phyloP scores from a whole-genome alignment of 176 grass and related monocot genomes.

The Oryza meridionalis region DNA sequence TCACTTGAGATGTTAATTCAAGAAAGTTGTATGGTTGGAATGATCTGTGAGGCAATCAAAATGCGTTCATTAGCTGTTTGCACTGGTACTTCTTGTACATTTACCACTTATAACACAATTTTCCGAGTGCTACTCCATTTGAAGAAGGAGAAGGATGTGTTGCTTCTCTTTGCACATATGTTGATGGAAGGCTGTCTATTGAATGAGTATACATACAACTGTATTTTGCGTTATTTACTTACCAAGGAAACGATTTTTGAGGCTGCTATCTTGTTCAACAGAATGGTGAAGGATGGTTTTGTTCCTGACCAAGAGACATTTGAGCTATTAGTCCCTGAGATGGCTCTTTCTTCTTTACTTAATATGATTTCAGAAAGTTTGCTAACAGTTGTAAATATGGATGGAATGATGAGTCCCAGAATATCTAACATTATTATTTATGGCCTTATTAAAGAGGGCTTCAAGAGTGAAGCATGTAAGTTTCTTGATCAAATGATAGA shows the following conservation, averaged over 20 bases:
- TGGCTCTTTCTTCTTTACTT: conserved; percentile 50
- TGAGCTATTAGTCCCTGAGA: conserved; percentile 51
- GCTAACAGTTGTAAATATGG: conserved; percentile 43
- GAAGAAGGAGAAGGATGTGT: conserved; percentile 50
- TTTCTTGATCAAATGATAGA: conserved; percentile 75
- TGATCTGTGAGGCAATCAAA: conserved; percentile 48
- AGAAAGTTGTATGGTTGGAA: conserved; percentile 53
- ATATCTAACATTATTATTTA: conserved; percentile 63
- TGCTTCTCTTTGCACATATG: conserved; percentile 61
- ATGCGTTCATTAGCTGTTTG: conserved; percentile 53
- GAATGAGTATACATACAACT: conserved; percentile 40
- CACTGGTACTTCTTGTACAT: conserved; percentile 44
- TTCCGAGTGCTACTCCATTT: conserved; percentile 46
- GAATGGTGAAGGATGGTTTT: conserved; percentile 55
- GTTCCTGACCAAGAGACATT: conserved; percentile 59
- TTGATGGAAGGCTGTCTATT: conserved; percentile 57
- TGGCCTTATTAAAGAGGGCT: conserved; percentile 64
- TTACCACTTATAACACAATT: conserved; percentile 48
- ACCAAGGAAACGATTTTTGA: conserved; percentile 39
- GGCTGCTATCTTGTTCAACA: conserved; percentile 59
- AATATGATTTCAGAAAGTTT: conserved; percentile 55
- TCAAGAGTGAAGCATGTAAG: conserved; percentile 52
- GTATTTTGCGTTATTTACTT: conserved; percentile 54
- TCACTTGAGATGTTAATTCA: conserved; percentile 51
- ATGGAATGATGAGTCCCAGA: conserved; percentile 44